Evolutionary conservation across 345 rosid species (phyloP).

Genomic region (Sisymbrium altissimum): DNA sequence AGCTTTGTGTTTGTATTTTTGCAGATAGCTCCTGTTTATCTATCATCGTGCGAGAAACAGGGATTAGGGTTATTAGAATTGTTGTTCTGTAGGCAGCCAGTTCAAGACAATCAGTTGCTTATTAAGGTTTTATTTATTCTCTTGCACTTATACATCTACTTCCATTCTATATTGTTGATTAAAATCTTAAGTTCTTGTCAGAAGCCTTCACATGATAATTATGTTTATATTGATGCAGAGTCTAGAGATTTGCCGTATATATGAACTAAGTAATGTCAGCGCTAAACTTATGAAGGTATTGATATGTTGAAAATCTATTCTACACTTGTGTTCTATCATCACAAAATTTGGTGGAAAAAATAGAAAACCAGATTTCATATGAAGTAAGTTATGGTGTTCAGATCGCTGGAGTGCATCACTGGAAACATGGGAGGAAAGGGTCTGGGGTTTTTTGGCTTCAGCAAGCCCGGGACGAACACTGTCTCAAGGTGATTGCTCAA

Average conservation of each 20-base stretch:
- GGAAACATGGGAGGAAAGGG: slow-evolving; percentile 97
- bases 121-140: slow-evolving; percentile 57
- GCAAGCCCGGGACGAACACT: slow-evolving; percentile 71
- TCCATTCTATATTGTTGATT: not conserved
- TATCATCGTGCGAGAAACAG: slow-evolving; percentile 80
- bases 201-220: slow-evolving; percentile 20
- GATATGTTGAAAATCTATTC: not conserved
- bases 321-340: not conserved
- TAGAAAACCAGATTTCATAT: not conserved
- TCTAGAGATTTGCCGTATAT: slow-evolving; percentile 83
- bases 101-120: slow-evolving; percentile 54
- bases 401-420: slow-evolving; percentile 87
- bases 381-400: slow-evolving; percentile 26
- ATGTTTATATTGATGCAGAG: slow-evolving; percentile 47
- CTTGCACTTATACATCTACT: slow-evolving; percentile 1
- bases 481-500: slow-evolving; percentile 77
- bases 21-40: slow-evolving; percentile 93
- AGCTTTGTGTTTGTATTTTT: slow-evolving; percentile 8
- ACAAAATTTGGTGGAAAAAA: not conserved
- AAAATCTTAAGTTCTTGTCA: not conserved
- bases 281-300: slow-evolving; percentile 84
- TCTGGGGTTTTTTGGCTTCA: slow-evolving; percentile 91
- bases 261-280: slow-evolving; percentile 64
- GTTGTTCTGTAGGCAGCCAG: slow-evolving; percentile 75
- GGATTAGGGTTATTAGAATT: slow-evolving; percentile 78